A percentile compares a stretch with the other conserved stretches of the same genome.
Evolutionary conservation across 2,329 filamentous ascomycete species (phyloP).

Genomic region (Ceratocystis diversiconidia): DNA sequence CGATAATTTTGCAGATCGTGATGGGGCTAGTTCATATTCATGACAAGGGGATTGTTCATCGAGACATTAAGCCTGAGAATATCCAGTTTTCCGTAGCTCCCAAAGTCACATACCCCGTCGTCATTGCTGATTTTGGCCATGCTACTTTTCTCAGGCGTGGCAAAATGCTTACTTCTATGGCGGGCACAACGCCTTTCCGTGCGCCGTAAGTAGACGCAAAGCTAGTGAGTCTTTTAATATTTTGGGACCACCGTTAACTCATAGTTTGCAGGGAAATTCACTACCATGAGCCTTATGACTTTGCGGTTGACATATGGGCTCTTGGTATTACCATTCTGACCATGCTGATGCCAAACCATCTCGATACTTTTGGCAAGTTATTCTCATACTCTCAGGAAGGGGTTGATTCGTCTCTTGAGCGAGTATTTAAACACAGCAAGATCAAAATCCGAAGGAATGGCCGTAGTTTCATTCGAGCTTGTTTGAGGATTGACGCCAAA

Average conservation of each 20-base stretch:
- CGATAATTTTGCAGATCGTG: conserved; percentile 36
- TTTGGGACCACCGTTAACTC: not conserved
- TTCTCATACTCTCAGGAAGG: not conserved
- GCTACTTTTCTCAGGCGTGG: conserved; percentile 31
- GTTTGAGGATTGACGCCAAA: conserved; percentile 7
- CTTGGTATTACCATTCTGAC: conserved; percentile 34
- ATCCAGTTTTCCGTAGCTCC: conserved; percentile 36
- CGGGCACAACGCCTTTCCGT: conserved; percentile 35
- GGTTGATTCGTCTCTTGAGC: not conserved
- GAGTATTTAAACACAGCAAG: not conserved
- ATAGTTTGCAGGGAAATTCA: conserved; percentile 29
- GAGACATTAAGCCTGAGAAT: conserved; percentile 42
- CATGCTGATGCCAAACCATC: conserved; percentile 21
- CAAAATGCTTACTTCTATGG: conserved; percentile 29
- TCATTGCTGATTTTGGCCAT: conserved; percentile 40
- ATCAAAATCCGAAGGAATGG: conserved; percentile 8
- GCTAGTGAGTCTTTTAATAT: not conserved
- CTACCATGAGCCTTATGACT: conserved; percentile 23
- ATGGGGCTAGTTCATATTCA: conserved; percentile 36
- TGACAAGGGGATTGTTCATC: conserved; percentile 35
- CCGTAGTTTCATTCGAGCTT: conserved; percentile 13
- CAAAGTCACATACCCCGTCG: conserved; percentile 31
- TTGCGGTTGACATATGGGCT: conserved; percentile 38
- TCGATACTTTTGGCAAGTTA: not conserved
- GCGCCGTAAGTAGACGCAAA: conserved; percentile 33